Conservation (phyloP, 768 basidiomycete species). For the Inosperma sp. region DNA sequence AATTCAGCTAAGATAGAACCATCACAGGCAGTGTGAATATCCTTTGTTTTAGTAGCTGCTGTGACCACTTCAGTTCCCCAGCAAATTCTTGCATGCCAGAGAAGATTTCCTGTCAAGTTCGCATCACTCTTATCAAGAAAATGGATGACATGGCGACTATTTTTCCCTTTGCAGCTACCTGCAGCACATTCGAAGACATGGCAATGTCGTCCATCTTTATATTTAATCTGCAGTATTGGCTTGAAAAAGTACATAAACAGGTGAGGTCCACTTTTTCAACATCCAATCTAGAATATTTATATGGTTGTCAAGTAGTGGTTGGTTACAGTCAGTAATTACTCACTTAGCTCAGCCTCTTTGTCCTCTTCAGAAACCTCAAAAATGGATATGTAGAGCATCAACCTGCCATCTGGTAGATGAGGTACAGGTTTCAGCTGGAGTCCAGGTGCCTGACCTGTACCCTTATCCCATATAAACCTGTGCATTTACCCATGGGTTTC, state of each 20-base stretch:
- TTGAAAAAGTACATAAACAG: constrained; percentile 35
- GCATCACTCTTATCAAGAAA: constrained; percentile 29
- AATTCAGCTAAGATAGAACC: too few relatives aligned
- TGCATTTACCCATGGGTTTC: constrained; percentile 1
- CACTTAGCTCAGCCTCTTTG: neutral
- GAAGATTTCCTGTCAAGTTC: constrained; percentile 11
- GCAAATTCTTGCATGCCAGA: constrained; percentile 27
- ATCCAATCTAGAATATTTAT: constrained; percentile 3
- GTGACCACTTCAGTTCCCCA: constrained; percentile 27
- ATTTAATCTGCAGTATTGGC: constrained; percentile 5
- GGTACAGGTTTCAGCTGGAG: constrained; percentile 2
- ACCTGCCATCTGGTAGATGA: neutral
- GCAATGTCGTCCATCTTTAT: constrained; percentile 3
- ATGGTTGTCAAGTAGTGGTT: neutral
- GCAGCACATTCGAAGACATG: constrained; percentile 17
- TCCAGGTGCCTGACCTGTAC: neutral
- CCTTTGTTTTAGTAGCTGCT: constrained; percentile 3
- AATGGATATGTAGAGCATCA: too few relatives aligned
- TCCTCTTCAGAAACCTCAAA: neutral
- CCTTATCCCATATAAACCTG: constrained; percentile 2
- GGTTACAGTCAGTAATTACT: neutral
- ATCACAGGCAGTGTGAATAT: neutral
- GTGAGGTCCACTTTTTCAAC: constrained; percentile 26
- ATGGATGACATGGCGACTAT: constrained; percentile 7
- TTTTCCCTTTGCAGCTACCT: constrained; percentile 14